These are phyloP conservation scores for Pyrenochaeta sp. DNA, from an alignment of 2,329 filamentous ascomycete species.

Conservation along the genomic window DNA sequence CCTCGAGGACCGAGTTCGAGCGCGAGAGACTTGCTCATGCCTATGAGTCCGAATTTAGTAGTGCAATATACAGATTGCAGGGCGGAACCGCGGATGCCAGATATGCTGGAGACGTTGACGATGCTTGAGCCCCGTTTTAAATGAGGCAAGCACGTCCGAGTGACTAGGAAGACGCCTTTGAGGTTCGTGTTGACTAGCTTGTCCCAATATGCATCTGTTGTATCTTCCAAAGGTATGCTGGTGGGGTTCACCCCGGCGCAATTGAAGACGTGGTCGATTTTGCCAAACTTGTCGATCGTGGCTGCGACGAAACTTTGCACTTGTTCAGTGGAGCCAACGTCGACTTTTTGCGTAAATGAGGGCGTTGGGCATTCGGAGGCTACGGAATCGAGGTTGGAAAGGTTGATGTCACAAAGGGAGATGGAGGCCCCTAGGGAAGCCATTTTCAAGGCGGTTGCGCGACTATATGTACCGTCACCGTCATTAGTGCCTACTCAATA, in stretches of 20 bases:
- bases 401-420: conserved; percentile 49
- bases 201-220: conserved; percentile 58
- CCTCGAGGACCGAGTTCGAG: conserved; percentile 44
- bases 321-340: conserved; percentile 56
- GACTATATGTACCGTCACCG: conserved; percentile 35
- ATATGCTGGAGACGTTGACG: conserved; percentile 42
- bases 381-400: conserved; percentile 49
- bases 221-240: conserved; percentile 49
- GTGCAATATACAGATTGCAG: conserved; percentile 46
- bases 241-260: conserved; percentile 61
- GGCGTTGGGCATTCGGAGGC: conserved; percentile 46
- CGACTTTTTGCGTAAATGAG: conserved; percentile 46
- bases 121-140: conserved; percentile 28
- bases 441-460: conserved; percentile 58
- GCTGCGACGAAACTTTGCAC: conserved; percentile 55
- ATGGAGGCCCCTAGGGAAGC: conserved; percentile 54
- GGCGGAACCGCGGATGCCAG: conserved; percentile 34
- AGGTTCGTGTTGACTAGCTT: conserved; percentile 57
- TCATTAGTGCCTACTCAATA: not conserved
- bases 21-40: conserved; percentile 44
- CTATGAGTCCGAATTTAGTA: conserved; percentile 47
- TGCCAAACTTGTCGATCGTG: conserved; percentile 46
- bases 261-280: conserved; percentile 55
- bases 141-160: conserved; percentile 53
- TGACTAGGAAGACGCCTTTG: conserved; percentile 57